Conservation (phyloP, 2,329 filamentous ascomycete species). For the Alternaria sp. region DNA sequence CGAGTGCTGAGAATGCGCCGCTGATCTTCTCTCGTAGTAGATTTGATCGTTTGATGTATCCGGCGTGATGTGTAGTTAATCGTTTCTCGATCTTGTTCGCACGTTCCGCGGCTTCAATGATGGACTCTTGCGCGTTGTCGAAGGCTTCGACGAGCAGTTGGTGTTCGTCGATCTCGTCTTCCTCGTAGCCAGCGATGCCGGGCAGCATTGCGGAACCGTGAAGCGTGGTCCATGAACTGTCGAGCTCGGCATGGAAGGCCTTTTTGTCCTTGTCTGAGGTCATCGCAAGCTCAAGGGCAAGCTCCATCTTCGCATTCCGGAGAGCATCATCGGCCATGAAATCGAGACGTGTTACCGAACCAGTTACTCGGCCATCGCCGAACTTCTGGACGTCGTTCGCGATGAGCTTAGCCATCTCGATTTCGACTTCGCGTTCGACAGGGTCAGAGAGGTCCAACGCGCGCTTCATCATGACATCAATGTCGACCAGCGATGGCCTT, state of each 20-base stretch:
- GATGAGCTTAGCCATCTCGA: conserved; percentile 79
- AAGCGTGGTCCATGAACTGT: conserved; percentile 58
- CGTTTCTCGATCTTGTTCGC: conserved; percentile 94
- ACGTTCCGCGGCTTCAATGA: conserved; percentile 76
- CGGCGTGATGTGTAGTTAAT: conserved; percentile 82
- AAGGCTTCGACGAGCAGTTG: conserved; percentile 74
- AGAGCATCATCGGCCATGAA: conserved; percentile 74
- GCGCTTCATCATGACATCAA: conserved; percentile 69
- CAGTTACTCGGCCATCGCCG: conserved; percentile 70
- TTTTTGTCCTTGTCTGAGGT: conserved; percentile 58
- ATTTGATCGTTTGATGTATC: conserved; percentile 87
- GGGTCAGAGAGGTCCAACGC: conserved; percentile 68
- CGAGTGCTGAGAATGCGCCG: conserved; percentile 75
- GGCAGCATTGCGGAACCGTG: conserved; percentile 65
- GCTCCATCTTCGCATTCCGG: conserved; percentile 75
- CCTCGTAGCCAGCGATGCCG: conserved; percentile 80
- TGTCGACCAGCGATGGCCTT: conserved; percentile 74
- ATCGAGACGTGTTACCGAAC: conserved; percentile 65
- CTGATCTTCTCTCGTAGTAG: conserved; percentile 78
- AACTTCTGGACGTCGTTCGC: conserved; percentile 82
- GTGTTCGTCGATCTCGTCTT: conserved; percentile 74
- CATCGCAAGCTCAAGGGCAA: conserved; percentile 71
- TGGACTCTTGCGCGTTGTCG: conserved; percentile 74
- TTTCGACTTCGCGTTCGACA: conserved; percentile 72
- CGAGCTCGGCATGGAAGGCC: conserved; percentile 51